phyloP scores from a whole-genome alignment of 2,329 filamentous ascomycete genomes.

The Xylariaceae sp. region DNA sequence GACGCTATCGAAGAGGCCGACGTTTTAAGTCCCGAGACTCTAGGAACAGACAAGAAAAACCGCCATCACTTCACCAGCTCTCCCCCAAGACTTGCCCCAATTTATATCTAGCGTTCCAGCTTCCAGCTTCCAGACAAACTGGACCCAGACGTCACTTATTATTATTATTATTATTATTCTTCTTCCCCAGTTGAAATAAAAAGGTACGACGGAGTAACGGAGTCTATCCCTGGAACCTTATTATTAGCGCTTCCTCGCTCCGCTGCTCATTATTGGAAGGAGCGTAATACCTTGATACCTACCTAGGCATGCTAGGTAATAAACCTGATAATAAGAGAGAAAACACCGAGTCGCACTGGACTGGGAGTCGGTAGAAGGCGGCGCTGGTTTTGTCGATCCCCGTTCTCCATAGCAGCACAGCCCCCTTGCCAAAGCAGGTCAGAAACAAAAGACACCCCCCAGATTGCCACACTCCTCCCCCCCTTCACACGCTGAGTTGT shows the following conservation, averaged over 20 bases:
- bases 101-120: no score
- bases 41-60: background rate
- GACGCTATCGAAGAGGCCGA: background rate
- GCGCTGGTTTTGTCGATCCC: slow-evolving; percentile 23
- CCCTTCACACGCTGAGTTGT: no score
- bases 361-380: background rate
- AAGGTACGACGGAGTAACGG: no score
- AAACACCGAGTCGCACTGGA: background rate
- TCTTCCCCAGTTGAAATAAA: no score
- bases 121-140: no score
- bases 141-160: no score
- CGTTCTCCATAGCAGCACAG: background rate
- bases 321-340: background rate
- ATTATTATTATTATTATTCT: no score
- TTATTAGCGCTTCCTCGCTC: background rate
- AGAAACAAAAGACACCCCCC: background rate
- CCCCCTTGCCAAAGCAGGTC: background rate
- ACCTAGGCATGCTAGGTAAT: no score
- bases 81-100: background rate
- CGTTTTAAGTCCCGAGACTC: slow-evolving; percentile 8
- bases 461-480: no score
- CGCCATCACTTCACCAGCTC: no score
- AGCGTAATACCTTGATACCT: no score
- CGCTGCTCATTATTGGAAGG: slow-evolving; percentile 6
- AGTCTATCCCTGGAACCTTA: no score